Percentiles rank a stretch among this genome's conserved stretches.
Evolutionary conservation across 1,139 yeast genomes (phyloP).

Genomic region (Yamadazyma dendronema): DNA sequence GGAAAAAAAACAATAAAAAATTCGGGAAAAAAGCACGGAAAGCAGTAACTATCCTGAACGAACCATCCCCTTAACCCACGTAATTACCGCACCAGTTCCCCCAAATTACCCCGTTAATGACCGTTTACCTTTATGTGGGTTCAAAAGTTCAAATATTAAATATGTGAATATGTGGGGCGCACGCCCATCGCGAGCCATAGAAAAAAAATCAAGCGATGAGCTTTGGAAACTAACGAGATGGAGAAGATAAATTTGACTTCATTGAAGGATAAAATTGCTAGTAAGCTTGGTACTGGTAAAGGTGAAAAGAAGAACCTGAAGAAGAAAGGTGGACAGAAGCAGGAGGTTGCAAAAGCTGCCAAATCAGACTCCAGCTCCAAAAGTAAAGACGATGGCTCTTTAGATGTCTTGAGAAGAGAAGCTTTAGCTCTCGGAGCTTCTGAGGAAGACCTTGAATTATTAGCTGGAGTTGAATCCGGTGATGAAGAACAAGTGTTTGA

Average conservation of each 20-base stretch:
- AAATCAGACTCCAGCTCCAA: neutral
- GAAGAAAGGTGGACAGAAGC: conserved; percentile 12
- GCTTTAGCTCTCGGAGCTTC: conserved; percentile 70
- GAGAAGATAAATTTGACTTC: conserved; percentile 47
- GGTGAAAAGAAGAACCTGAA: conserved; percentile 16
- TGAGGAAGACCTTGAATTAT: conserved; percentile 58
- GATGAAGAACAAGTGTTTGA: conserved; percentile 64
- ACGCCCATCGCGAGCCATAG: neutral
- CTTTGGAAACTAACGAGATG: conserved; percentile 19
- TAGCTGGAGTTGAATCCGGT: conserved; percentile 51
- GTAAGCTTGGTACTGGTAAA: conserved; percentile 32
- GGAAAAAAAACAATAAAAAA: no score
- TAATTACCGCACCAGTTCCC: no score
- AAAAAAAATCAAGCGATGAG: conserved; percentile 7
- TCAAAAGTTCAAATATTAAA: no score
- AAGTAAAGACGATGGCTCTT: conserved; percentile 16
- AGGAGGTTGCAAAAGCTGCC: conserved; percentile 14
- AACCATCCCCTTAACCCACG: no score
- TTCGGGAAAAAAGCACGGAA: no score
- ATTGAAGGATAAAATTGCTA: conserved; percentile 57
- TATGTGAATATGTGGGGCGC: no score
- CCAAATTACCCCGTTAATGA: no score
- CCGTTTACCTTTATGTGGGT: no score
- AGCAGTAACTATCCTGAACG: no score
- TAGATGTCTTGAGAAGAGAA: conserved; percentile 58